Evolutionary conservation across 2,329 filamentous ascomycete species (phyloP), one percentile per base, ranked within the genome.

Genomic region (Colletotrichum abscissum): DNA sequence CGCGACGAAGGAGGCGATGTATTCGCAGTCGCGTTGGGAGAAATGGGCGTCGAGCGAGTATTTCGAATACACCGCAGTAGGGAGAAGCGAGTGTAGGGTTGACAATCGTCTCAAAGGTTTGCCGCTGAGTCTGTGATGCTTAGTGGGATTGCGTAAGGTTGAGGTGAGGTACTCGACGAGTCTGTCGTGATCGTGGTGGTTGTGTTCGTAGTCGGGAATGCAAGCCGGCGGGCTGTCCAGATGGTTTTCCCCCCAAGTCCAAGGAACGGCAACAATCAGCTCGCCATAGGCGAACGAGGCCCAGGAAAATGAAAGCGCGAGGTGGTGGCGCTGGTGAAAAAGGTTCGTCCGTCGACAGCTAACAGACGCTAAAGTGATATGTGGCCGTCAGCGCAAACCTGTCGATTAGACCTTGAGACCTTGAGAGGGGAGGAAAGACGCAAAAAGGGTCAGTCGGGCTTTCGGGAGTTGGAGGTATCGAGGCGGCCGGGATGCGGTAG

Each of bases 301-400:
- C 55, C 5, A 56, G 46, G n/a, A 58, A 71, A 42, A 11, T 49
- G 46, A 67, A 69, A 58, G 70, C 67, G 67, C 71, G 62, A 65
- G 59, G 60, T 63, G 67, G 71, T 70, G 62, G 71, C 71, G 71
- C 60, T 57, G 67, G 71, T 60, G 60, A 35, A 69, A 71, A 71
- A 65, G 49, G 67, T 62, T 71, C 60, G 67, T 62, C 60, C 49
- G 67, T 66, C 56, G 68, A 62, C 55, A 71, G 71, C 71, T 73
- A 73, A 57, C 67, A 28, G 57, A 65, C 67, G 46, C 71, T 73
- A 66, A 64, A 38, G 54, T 56, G 67, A 63, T 57, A 62, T 73
- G 60, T 73, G 67, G 67, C 62, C 49, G 71, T 73, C 71, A 66
- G 67, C 71, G 71, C 67, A 73, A 60, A 70, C 28, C 30, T 71